Evolutionary conservation across 352 stramenopile genomes (phyloP).

Genomic region (Achlya hypogyna): DNA sequence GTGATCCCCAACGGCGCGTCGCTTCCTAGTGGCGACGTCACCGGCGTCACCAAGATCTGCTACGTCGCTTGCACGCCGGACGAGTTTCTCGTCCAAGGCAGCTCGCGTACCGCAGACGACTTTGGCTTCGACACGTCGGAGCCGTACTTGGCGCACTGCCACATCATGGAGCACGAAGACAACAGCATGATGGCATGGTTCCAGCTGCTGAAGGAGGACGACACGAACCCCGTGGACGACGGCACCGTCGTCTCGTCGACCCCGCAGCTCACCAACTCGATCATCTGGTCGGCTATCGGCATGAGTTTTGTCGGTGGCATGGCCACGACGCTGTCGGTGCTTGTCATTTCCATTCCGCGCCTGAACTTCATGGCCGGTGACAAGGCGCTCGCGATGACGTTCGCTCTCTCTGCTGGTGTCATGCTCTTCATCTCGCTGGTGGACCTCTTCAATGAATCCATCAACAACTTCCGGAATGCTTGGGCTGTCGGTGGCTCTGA

Average conservation of each 20-base stretch:
- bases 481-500: conserved; percentile 36
- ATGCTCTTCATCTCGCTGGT: conserved; percentile 72
- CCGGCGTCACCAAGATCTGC: conserved; percentile 50
- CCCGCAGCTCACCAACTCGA: conserved; percentile 34
- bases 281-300: conserved; percentile 54
- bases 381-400: conserved; percentile 46
- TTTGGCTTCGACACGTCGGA: conserved; percentile 62
- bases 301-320: conserved; percentile 62
- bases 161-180: conserved; percentile 70
- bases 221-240: conserved; percentile 22
- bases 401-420: conserved; percentile 55
- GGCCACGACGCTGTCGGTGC: conserved; percentile 49
- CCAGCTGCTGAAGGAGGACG: conserved; percentile 39
- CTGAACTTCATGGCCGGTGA: conserved; percentile 57
- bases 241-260: conserved; percentile 24
- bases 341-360: conserved; percentile 55
- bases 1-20: conserved; percentile 45
- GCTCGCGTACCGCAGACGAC: conserved; percentile 35
- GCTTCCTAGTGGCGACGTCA: not conserved
- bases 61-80: conserved; percentile 66
- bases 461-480: conserved; percentile 42
- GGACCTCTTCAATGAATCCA: conserved; percentile 47
- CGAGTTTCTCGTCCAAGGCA: conserved; percentile 50
- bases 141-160: conserved; percentile 62
- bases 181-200: conserved; percentile 69